A percentile compares a stretch with the other conserved stretches of the same genome.
phyloP scores from a whole-genome alignment of 495 filamentous ascomycete genomes.

The Penicillium steckii region DNA sequence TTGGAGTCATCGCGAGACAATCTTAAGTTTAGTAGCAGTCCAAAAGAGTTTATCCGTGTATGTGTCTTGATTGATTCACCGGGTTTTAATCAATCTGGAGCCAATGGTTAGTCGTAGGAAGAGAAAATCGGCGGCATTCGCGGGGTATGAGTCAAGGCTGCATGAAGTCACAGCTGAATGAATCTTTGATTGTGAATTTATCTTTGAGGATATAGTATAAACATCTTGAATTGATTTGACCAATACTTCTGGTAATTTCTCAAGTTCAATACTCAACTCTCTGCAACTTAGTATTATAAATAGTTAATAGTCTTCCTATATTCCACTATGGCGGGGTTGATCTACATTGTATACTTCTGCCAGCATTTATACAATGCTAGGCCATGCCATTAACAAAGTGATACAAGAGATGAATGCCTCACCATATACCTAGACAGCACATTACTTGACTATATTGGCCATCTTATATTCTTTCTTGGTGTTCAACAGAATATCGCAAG shows the following conservation, averaged over 20 bases:
- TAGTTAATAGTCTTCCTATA: neutral
- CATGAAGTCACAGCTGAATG: too few species aligned
- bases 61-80: constrained; percentile 2
- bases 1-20: constrained; percentile 13
- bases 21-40: neutral
- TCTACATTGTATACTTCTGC: neutral
- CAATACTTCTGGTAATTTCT: neutral
- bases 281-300: neutral
- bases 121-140: constrained; percentile 9
- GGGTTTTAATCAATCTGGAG: neutral
- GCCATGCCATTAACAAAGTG: too few species aligned
- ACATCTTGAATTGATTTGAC: neutral
- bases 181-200: too few species aligned
- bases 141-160: constrained; percentile 20
- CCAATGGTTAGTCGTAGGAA: neutral
- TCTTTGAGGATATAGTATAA: neutral
- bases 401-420: too few species aligned
- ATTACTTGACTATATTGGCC: too few species aligned
- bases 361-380: too few species aligned
- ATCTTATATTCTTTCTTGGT: too few species aligned
- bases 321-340: constrained; percentile 3
- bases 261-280: neutral
- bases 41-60: neutral
- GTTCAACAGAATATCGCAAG: too few species aligned
- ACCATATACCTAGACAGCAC: too few species aligned